Evolutionary conservation across 768 basidiomycete genomes (phyloP).

Genomic region (Paxillus rubicundulus): DNA sequence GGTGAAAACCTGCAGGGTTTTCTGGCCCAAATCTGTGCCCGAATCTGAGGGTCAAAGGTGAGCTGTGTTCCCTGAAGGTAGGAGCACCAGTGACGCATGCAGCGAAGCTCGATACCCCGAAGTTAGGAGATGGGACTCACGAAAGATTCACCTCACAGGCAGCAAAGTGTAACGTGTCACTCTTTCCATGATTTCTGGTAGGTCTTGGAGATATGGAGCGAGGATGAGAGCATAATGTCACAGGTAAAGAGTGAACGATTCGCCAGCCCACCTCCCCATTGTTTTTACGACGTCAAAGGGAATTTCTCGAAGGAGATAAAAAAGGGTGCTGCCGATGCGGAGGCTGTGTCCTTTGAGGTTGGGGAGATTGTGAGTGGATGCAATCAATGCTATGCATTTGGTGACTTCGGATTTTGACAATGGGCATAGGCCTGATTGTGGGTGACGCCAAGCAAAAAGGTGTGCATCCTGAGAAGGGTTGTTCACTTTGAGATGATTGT

Average conservation of each 20-base stretch:
- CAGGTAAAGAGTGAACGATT: too few relatives aligned
- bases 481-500: slow-evolving; percentile 15
- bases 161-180: too few relatives aligned
- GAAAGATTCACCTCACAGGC: too few relatives aligned
- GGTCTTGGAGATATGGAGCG: too few relatives aligned
- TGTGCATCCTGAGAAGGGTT: not conserved
- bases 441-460: slow-evolving; percentile 8
- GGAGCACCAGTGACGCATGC: not conserved
- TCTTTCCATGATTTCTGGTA: too few relatives aligned
- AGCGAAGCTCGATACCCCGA: slow-evolving; percentile 1
- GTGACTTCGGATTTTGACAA: slow-evolving; percentile 1
- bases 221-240: not conserved
- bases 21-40: too few relatives aligned
- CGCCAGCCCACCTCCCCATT: not conserved
- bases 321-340: slow-evolving; percentile 19
- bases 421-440: not conserved
- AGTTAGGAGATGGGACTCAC: not conserved
- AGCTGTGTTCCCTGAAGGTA: not conserved
- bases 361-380: slow-evolving; percentile 6
- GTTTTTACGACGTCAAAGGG: too few relatives aligned
- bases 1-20: too few relatives aligned
- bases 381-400: not conserved
- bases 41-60: not conserved
- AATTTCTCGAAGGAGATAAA: not conserved
- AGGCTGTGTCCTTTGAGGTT: slow-evolving; percentile 23